Base-by-base conservation (phyloP, 257 asterid genomes). In the Catharanthus roseus region DNA sequence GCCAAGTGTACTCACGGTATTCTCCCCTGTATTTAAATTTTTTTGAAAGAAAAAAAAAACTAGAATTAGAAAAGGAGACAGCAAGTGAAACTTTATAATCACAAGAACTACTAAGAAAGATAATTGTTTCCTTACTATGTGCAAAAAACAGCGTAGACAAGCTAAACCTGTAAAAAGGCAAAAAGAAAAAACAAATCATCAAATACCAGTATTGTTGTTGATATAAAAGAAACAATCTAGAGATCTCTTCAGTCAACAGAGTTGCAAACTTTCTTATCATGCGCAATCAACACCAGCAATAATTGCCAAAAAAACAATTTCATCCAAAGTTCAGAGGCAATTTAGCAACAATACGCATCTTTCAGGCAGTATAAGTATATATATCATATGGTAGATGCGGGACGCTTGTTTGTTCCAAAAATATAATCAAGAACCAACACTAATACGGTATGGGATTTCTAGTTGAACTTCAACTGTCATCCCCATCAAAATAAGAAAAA, bases 111-210 rank as follows among this genome's bases (percentile, higher is more conserved):
- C 38, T 62, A 53, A 58, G 65, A 33, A 36, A 61, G 62, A 28
- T 38, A 58, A 53, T 50, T 47, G 44, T 60, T 76, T 51, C 82
- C 95, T 86, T 85, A 89, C 96, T 68, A 61, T 85, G 88, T 53
- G 86, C 72, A 31, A 82, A 85, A 82, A 83, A 89, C 72, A 85
- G 71, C 54, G 89, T 89, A 41, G 92, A 86, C 73, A 86, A 65
- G 84, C 96, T 83, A 81, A 89, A 89, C 81, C 96, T 88, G 92
- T 78, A 79, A 53, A 68, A 60, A 36, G 63, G 74, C 28, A 33
- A 61, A 71, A 31, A 66, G 24, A 1, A 41, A 31, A 1, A 38
- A 38, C 3, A 38, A 41, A 18, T 41, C 26, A 66, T 45, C 70
- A 44, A 66, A 44, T 5, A 13, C 10, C 18, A 42, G 51, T 65